These are phyloP conservation scores for Camellia oleifera DNA, from an alignment of 179 eudicot species.

Conservation along the genomic window DNA sequence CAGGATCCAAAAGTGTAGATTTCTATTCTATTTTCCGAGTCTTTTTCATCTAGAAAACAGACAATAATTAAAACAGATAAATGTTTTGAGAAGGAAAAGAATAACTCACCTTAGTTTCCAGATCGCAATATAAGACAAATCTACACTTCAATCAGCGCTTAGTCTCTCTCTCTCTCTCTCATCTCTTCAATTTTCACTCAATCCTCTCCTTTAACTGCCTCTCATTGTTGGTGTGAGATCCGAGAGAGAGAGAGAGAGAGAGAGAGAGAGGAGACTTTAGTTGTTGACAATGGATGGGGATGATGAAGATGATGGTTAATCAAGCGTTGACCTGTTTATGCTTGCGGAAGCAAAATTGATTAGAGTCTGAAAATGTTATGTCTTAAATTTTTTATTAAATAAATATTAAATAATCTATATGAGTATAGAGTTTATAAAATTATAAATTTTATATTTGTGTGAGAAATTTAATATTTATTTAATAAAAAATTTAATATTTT, in stretches of 20 bases:
- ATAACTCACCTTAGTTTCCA: neutral
- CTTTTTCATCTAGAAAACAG: neutral
- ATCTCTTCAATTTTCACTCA: neutral
- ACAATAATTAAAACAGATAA: neutral
- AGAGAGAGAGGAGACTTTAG: neutral
- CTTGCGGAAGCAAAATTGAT: neutral
- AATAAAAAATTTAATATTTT: too few species aligned
- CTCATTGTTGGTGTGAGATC: too few species aligned
- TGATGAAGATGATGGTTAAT: neutral
- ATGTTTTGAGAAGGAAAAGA: neutral
- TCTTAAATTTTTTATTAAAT: too few species aligned
- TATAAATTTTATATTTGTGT: too few species aligned
- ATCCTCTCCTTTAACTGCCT: too few species aligned
- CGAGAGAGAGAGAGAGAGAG: conserved; percentile 8
- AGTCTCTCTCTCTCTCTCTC: neutral
- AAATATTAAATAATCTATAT: too few species aligned
- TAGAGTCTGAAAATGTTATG: neutral
- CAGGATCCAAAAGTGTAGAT: neutral
- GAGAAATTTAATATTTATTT: too few species aligned
- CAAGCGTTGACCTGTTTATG: neutral
- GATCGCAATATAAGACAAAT: neutral
- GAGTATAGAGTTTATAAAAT: too few species aligned
- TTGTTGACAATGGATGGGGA: neutral
- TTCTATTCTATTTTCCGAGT: neutral
- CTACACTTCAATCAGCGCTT: neutral